Evolutionary conservation across 2,329 filamentous ascomycete genomes (phyloP).

Genomic region (Cordyceps cateniannulata): DNA sequence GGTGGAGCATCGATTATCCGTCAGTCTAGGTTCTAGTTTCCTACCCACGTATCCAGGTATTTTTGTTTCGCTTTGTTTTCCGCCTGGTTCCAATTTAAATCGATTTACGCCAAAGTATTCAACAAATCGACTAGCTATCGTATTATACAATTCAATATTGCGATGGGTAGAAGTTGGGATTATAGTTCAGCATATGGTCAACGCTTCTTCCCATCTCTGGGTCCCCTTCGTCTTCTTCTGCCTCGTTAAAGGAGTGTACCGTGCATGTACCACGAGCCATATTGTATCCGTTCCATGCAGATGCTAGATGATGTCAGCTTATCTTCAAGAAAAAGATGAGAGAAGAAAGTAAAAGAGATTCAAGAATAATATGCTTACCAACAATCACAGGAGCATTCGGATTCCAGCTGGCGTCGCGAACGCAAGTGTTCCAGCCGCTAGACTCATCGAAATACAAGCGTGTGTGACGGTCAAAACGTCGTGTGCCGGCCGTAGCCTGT

Average conservation of each 20-base stretch:
- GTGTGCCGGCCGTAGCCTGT: constrained; percentile 57
- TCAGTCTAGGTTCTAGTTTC: not conserved
- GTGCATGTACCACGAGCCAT: constrained; percentile 69
- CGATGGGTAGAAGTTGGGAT: constrained; percentile 20
- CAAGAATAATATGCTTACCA: constrained; percentile 34
- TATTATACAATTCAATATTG: constrained; percentile 6
- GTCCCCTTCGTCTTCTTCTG: constrained; percentile 56
- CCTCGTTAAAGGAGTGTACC: constrained; percentile 71
- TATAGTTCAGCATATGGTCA: constrained; percentile 49
- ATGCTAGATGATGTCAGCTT: constrained; percentile 46
- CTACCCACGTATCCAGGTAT: not conserved
- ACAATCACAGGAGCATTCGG: constrained; percentile 74
- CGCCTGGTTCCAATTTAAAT: not conserved
- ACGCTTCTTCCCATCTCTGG: constrained; percentile 50
- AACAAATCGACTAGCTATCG: not conserved
- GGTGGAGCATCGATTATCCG: constrained; percentile 13
- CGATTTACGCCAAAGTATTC: not conserved
- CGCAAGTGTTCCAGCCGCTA: constrained; percentile 65
- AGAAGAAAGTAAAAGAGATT: not conserved
- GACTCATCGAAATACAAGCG: constrained; percentile 52
- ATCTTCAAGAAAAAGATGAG: not conserved
- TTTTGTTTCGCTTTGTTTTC: not conserved
- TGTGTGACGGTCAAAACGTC: constrained; percentile 47
- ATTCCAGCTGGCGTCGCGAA: constrained; percentile 88
- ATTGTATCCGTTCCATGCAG: constrained; percentile 74